phyloP scores from a whole-genome alignment of 352 stramenopile species.

The Thraustochytrium sp. region DNA sequence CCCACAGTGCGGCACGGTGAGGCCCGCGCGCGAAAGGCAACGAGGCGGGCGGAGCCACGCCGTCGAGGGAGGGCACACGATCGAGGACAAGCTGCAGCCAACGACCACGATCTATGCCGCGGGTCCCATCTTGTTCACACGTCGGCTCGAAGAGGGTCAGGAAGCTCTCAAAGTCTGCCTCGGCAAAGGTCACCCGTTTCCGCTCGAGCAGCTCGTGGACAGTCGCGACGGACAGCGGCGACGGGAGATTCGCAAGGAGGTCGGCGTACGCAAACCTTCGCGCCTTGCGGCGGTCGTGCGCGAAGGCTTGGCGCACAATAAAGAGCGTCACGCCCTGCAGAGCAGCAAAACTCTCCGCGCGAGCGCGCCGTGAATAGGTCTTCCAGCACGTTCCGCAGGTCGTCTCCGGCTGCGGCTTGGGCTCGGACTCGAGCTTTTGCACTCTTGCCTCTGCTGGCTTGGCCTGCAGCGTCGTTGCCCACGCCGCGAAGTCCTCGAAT shows the following conservation, averaged over 20 bases:
- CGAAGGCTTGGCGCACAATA: background rate
- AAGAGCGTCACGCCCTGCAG: background rate
- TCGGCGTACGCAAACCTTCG: background rate
- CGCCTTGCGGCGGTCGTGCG: background rate
- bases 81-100: background rate
- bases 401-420: background rate
- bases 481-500: no score
- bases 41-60: no score
- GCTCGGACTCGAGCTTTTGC: background rate
- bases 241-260: background rate
- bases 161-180: background rate
- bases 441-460: no score
- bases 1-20: no score
- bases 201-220: background rate
- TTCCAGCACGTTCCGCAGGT: background rate
- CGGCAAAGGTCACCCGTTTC: background rate
- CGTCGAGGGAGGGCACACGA: no score
- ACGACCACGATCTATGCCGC: background rate
- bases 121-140: no score
- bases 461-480: no score
- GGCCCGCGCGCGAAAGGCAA: no score
- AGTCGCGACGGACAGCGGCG: background rate
- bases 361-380: background rate
- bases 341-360: background rate
- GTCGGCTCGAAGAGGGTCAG: background rate